Percentiles rank a stretch among this genome's conserved stretches.
Evolutionary conservation across 192 early-diverging fungal species (phyloP).

Genomic region (Funneliformis geosporum): DNA sequence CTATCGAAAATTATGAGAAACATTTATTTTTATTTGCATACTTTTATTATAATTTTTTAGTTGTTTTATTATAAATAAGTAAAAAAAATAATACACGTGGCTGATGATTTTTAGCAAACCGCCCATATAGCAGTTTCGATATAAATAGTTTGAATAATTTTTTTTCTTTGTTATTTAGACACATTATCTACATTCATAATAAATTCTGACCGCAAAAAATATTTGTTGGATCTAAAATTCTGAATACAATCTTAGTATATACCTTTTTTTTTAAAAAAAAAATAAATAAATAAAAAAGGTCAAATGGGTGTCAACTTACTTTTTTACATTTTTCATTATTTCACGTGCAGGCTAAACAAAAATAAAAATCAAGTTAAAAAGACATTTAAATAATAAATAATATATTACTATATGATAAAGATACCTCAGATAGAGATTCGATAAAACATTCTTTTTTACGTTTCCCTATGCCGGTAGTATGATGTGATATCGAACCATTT

Average conservation of each 20-base stretch:
- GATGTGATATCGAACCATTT: constrained; percentile 1
- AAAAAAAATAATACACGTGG: too few species aligned
- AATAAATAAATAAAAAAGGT: neutral
- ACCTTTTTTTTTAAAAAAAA: neutral
- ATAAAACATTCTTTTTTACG: constrained; percentile 21
- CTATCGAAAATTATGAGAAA: too few species aligned
- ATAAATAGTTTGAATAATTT: too few species aligned
- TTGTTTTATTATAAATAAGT: too few species aligned
- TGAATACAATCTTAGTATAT: neutral
- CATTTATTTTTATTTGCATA: too few species aligned
- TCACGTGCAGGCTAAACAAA: constrained; percentile 2
- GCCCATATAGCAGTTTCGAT: too few species aligned
- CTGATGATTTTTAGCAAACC: too few species aligned
- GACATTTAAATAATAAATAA: neutral
- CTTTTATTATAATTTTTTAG: too few species aligned
- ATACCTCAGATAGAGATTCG: constrained; percentile 14
- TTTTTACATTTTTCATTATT: constrained; percentile 15
- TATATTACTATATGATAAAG: neutral
- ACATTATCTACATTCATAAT: neutral
- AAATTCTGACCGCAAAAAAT: constrained; percentile 23
- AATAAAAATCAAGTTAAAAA: neutral
- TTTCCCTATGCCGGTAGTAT: constrained; percentile 18
- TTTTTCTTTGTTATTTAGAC: too few species aligned
- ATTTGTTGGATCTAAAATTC: constrained; percentile 23
- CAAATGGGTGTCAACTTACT: neutral